Percentiles rank a stretch among this genome's conserved stretches.
phyloP scores from a whole-genome alignment of 1,139 yeast species.

The Kodamaea sp. region DNA sequence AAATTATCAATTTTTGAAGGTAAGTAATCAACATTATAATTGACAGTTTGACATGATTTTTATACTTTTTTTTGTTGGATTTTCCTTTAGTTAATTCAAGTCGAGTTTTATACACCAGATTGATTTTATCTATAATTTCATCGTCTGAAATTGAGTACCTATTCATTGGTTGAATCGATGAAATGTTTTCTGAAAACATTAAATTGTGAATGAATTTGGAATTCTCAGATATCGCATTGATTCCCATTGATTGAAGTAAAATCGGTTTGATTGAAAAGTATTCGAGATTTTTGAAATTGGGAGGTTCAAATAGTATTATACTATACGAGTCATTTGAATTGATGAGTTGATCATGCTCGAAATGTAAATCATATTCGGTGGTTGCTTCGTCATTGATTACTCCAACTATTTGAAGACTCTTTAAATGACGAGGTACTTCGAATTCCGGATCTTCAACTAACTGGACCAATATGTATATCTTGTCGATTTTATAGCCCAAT shows the following conservation, averaged over 20 bases:
- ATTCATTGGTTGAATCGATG: conserved; percentile 3
- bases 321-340: conserved; percentile 17
- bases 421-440: conserved; percentile 11
- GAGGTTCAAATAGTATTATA: conserved; percentile 66
- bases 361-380: not conserved
- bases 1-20: no score
- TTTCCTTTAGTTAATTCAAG: conserved; percentile 9
- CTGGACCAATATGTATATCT: conserved; percentile 27
- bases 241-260: conserved; percentile 51
- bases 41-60: no score
- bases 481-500: conserved; percentile 27
- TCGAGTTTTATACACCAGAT: conserved; percentile 27
- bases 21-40: no score
- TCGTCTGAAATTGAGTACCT: conserved; percentile 24
- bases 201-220: conserved; percentile 8
- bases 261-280: conserved; percentile 76
- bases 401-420: conserved; percentile 21
- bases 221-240: conserved; percentile 4
- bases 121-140: conserved; percentile 31
- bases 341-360: conserved; percentile 4
- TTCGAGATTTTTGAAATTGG: conserved; percentile 69
- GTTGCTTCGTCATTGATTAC: conserved; percentile 11
- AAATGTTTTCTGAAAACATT: conserved; percentile 7
- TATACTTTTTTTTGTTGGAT: not conserved
- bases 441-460: conserved; percentile 8